A percentile compares a stretch with the other conserved stretches of the same genome.
Conservation (phyloP, 768 basidiomycete genomes). For the Mycena galopus region DNA sequence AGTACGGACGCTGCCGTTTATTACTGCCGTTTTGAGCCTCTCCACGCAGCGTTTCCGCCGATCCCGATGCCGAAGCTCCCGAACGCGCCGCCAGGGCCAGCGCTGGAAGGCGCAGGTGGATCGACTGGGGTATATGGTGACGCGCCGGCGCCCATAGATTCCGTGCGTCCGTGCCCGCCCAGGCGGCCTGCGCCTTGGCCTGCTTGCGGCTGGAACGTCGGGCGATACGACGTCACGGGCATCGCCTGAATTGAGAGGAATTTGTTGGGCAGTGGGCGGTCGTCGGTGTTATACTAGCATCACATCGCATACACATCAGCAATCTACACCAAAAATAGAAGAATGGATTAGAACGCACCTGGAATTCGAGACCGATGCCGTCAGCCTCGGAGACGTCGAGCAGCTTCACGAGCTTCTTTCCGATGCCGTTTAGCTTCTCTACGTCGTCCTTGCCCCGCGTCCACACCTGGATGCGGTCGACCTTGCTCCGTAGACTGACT, state of each 20-base stretch:
- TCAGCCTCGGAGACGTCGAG: constrained; percentile 89
- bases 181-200: constrained; percentile 37
- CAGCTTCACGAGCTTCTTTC: constrained; percentile 84
- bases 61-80: constrained; percentile 62
- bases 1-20: neutral
- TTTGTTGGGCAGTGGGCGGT: constrained; percentile 83
- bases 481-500: constrained; percentile 87
- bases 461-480: constrained; percentile 95
- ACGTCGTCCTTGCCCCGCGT: constrained; percentile 88
- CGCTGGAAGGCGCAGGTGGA: constrained; percentile 37
- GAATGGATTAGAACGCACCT: constrained; percentile 66
- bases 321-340: neutral
- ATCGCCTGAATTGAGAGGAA: constrained; percentile 84
- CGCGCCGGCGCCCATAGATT: constrained; percentile 29
- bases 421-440: constrained; percentile 86
- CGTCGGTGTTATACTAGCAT: constrained; percentile 86
- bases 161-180: constrained; percentile 41
- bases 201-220: constrained; percentile 72
- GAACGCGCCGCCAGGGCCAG: constrained; percentile 57
- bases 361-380: constrained; percentile 90
- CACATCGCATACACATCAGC: neutral
- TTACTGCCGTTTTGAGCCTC: constrained; percentile 16
- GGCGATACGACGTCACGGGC: constrained; percentile 75
- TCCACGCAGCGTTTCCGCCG: constrained; percentile 48
- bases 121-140: constrained; percentile 34